Conservation (phyloP, 1,284 basidiomycete species). For the Cutaneotrichosporon cyanovorans region DNA sequence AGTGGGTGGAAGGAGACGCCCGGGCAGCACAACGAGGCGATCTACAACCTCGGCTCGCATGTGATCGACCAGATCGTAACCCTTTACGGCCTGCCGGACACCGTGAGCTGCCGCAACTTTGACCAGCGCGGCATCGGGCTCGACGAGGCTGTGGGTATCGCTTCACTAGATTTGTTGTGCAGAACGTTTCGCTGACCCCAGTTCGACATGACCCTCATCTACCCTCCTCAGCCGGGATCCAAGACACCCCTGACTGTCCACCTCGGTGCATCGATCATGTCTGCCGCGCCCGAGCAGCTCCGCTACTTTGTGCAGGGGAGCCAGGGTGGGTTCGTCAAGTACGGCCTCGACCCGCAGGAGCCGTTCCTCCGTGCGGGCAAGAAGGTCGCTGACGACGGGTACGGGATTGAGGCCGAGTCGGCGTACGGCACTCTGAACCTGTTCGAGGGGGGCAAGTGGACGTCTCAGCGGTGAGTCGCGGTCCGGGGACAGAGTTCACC, state of each 20-base stretch:
- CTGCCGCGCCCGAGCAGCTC: constrained; percentile 55
- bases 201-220: constrained; percentile 61
- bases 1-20: constrained; percentile 48
- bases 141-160: constrained; percentile 31
- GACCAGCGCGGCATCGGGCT: constrained; percentile 36
- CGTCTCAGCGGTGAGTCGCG: constrained; percentile 1
- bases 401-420: constrained; percentile 16
- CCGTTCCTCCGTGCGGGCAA: constrained; percentile 45
- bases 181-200: constrained; percentile 5
- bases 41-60: constrained; percentile 50
- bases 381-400: constrained; percentile 18
- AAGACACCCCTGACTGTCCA: constrained; percentile 58
- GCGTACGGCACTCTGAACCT: constrained; percentile 18
- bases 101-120: constrained; percentile 47
- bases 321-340: constrained; percentile 65
- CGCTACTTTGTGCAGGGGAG: constrained; percentile 58
- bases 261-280: constrained; percentile 61
- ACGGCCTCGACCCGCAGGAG: constrained; percentile 71
- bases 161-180: constrained; percentile 3
- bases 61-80: constrained; percentile 67
- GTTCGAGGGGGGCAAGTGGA: constrained; percentile 6
- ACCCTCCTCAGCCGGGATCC: constrained; percentile 48
- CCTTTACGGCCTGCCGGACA: constrained; percentile 67
- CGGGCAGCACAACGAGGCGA: constrained; percentile 43
- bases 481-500: not conserved